Evolutionary conservation across 495 filamentous ascomycete genomes (phyloP), one percentile per base, ranked within the genome.

Genomic region (Aspergillus cavernicola): DNA sequence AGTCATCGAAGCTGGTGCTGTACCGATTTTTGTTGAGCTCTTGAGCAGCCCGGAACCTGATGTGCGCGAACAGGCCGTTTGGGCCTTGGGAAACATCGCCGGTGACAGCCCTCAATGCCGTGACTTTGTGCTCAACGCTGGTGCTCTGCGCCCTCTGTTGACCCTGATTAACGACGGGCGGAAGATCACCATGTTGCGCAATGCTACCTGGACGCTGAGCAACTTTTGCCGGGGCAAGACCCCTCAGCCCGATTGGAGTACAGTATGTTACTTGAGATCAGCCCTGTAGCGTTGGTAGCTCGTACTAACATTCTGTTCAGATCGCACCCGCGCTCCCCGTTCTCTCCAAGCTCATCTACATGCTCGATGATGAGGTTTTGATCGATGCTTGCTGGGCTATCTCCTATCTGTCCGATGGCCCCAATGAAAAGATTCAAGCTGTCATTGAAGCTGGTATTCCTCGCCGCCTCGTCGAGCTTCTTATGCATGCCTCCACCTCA

Each of bases 171-270:
- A 92, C 36, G 95, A 99, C 70, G 96, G 92, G 77, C 89, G 95
- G 61, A 99, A 99, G 81, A 80, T 99, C 44, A 96, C 91, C 80
- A 99, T 99, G 95, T 84, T 99, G 33, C 82, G 95, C 49, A 99
- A 99, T 68, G 95, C 95, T 20, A 97, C 95, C 22, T 99, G 95
- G 95, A 99, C 95, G 20, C 78, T 99, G 45, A 97, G 95, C 79
- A 99, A 99, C 77, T 99, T 99, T 77, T 99, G 95, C 77, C 92
- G 95, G 80, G 95, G 95, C 72, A 99, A 97, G 82, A 96, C 92
- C 4, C 95, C 95, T 32, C 95, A 99, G 72, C 95, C 95, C 16
- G 93, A 99, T 67, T 99, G 95, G 95, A 80, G 85, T 65, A 97
- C 90, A 2, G 91, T 96, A 78, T 59, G 55, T 61, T 38, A 45